Evolutionary conservation across 2,329 filamentous ascomycete genomes (phyloP).

Genomic region (Colletotrichum godetiae): DNA sequence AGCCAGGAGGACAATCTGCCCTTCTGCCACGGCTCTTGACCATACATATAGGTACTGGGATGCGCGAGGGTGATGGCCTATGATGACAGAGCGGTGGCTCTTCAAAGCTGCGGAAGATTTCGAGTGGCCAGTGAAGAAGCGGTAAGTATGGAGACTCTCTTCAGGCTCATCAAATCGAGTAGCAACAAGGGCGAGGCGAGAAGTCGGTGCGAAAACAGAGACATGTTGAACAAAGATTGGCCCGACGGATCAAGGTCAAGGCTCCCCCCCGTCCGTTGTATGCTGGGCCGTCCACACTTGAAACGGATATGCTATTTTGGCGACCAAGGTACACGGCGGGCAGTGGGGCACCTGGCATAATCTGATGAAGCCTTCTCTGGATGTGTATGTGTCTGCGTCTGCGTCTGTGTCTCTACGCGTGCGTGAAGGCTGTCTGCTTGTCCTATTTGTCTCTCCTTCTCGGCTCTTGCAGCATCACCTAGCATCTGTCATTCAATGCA

Average conservation of each 20-base stretch:
- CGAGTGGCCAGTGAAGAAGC: neutral
- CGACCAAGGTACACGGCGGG: conserved; percentile 16
- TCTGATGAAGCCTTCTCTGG: conserved; percentile 17
- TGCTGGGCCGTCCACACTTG: conserved; percentile 17
- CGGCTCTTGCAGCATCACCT: neutral
- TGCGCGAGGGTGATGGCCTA: neutral
- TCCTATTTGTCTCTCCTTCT: conserved; percentile 2
- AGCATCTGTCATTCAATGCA: conserved; percentile 7
- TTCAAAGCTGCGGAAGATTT: neutral
- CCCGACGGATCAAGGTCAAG: neutral
- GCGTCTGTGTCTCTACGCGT: conserved; percentile 5
- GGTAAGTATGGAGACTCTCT: neutral
- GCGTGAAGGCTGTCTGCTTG: neutral
- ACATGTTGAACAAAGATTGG: neutral
- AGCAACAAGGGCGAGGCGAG: neutral
- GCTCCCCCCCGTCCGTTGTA: neutral
- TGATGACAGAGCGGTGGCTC: neutral
- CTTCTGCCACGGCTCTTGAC: neutral
- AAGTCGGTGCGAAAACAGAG: neutral
- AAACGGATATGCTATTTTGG: conserved; percentile 32
- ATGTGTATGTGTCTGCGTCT: neutral
- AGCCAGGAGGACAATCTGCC: neutral
- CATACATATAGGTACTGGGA: neutral
- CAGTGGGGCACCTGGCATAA: conserved; percentile 20
- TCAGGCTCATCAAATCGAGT: neutral